Percentiles rank a stretch among this genome's conserved stretches.
phyloP scores from a whole-genome alignment of 2,329 filamentous ascomycete genomes.

The Aspergillus pseudonomiae region DNA sequence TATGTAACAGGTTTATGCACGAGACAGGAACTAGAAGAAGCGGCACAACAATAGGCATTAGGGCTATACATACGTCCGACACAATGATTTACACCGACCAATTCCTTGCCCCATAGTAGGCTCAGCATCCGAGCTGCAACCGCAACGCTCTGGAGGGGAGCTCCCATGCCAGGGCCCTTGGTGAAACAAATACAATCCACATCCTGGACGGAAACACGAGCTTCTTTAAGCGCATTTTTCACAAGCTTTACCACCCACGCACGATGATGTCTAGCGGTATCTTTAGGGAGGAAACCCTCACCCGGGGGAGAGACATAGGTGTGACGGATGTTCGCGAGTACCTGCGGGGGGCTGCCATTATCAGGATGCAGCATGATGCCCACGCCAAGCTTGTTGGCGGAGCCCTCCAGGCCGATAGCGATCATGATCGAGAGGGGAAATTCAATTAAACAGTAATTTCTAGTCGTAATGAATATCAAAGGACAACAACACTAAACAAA shows the following conservation, averaged over 20 bases:
- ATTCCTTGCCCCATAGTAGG: constrained; percentile 82
- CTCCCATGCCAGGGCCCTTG: constrained; percentile 94
- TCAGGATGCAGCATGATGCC: constrained; percentile 80
- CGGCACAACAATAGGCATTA: background rate
- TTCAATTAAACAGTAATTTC: background rate
- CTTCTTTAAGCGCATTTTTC: constrained; percentile 74
- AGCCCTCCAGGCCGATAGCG: constrained; percentile 80
- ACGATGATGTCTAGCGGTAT: constrained; percentile 91
- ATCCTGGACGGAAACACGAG: constrained; percentile 63
- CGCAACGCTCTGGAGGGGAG: constrained; percentile 83
- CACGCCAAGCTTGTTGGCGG: constrained; percentile 95
- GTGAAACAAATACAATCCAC: constrained; percentile 96
- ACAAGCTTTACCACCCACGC: constrained; percentile 81
- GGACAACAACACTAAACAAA: background rate
- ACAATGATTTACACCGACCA: constrained; percentile 97
- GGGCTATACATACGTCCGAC: constrained; percentile 67
- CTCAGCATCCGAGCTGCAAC: constrained; percentile 80
- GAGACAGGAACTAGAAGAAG: background rate
- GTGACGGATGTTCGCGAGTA: constrained; percentile 92
- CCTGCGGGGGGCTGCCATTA: constrained; percentile 58
- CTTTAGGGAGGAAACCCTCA: constrained; percentile 92
- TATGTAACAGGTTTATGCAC: background rate
- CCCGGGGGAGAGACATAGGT: constrained; percentile 92
- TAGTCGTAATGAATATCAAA: background rate
- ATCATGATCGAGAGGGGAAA: constrained; percentile 53